phyloP scores from a whole-genome alignment of 176 grass and related monocot species.

The Musa schizocarpa region DNA sequence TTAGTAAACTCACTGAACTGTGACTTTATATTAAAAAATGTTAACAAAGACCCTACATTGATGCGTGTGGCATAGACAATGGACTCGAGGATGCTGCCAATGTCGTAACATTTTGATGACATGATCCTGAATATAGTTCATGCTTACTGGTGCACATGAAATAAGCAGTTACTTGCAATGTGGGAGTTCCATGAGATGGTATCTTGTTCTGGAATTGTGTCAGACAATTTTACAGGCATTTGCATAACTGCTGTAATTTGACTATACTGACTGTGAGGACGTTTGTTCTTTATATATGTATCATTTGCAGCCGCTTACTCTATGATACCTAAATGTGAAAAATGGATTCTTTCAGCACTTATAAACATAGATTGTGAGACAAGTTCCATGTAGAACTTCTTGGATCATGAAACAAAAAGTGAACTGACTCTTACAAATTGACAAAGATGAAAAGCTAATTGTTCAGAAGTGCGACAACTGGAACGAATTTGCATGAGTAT shows the following conservation, averaged over 20 bases:
- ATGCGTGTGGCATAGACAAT: too few relatives aligned
- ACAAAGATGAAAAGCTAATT: neutral
- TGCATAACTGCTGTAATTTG: neutral
- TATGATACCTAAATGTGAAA: neutral
- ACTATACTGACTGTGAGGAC: too few relatives aligned
- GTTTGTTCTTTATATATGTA: too few relatives aligned
- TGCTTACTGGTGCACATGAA: too few relatives aligned
- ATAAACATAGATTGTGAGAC: neutral
- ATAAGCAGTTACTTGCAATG: neutral
- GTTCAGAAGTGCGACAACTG: neutral
- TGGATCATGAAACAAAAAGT: neutral
- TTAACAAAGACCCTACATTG: too few relatives aligned
- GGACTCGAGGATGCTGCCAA: too few relatives aligned
- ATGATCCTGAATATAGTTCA: too few relatives aligned
- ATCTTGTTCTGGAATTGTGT: neutral
- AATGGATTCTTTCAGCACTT: neutral
- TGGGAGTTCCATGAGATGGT: neutral
- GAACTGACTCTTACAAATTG: neutral
- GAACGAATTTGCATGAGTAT: neutral
- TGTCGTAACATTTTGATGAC: too few relatives aligned
- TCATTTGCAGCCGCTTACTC: too few relatives aligned
- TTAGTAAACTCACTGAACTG: too few relatives aligned
- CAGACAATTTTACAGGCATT: neutral
- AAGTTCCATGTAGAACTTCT: neutral
- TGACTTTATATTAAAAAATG: too few relatives aligned